These are phyloP conservation scores for Durusdinium trenchii DNA, from an alignment of 73 alveolate genomes.

Conservation along the genomic window DNA sequence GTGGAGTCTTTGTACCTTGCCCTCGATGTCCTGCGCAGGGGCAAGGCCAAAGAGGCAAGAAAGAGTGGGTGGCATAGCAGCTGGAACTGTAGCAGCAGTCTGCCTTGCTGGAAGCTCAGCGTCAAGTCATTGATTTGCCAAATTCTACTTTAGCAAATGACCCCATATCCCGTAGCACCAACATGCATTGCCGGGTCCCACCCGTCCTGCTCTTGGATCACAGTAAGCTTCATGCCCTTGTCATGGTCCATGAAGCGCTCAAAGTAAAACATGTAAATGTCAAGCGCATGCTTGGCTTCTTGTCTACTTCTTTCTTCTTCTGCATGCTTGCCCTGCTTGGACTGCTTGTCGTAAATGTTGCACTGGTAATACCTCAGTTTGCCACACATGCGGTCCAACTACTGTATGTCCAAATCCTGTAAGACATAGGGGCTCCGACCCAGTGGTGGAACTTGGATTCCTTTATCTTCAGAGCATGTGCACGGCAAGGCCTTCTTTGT, in stretches of 20 bases:
- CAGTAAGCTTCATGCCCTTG: conserved; percentile 90
- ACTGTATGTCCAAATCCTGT: too few relatives aligned
- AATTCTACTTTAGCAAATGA: too few relatives aligned
- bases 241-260: conserved; percentile 98
- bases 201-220: conserved; percentile 96
- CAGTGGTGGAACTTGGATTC: too few relatives aligned
- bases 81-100: too few relatives aligned
- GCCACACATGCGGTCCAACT: too few relatives aligned
- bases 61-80: too few relatives aligned
- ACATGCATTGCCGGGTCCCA: neutral
- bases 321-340: conserved; percentile 90
- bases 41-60: neutral
- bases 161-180: neutral
- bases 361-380: conserved; percentile 88
- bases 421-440: too few relatives aligned
- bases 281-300: conserved; percentile 94
- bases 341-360: conserved; percentile 95
- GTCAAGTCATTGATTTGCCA: neutral
- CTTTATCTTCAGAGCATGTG: too few relatives aligned
- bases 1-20: conserved; percentile 96
- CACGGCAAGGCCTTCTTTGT: too few relatives aligned
- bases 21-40: conserved; percentile 73
- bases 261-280: conserved; percentile 97
- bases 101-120: neutral
- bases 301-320: conserved; percentile 74